These are phyloP conservation scores for Neospermospora avenae DNA, from an alignment of 2,329 filamentous ascomycete genomes.

Conservation along the genomic window DNA sequence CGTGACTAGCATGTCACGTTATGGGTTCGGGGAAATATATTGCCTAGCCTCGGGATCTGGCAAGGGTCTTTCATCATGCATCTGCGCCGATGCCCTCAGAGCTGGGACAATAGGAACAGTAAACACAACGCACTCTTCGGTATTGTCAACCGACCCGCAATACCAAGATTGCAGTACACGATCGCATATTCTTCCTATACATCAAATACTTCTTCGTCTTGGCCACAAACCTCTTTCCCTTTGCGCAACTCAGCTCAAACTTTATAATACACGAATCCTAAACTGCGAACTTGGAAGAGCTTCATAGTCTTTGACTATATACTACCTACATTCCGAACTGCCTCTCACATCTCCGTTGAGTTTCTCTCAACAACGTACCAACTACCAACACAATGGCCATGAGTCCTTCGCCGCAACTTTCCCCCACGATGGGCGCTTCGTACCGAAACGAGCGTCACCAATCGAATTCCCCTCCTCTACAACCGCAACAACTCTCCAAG, in stretches of 20 bases:
- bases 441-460: constrained; percentile 29
- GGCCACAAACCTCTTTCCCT: neutral
- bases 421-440: constrained; percentile 28
- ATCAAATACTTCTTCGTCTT: neutral
- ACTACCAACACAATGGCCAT: constrained; percentile 22
- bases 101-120: constrained; percentile 1
- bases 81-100: neutral
- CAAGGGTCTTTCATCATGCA: constrained; percentile 5
- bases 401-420: constrained; percentile 33
- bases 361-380: neutral
- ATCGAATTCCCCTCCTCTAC: constrained; percentile 33
- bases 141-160: constrained; percentile 8
- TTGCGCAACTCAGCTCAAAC: neutral
- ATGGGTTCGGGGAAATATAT: neutral
- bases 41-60: neutral
- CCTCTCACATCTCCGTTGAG: neutral
- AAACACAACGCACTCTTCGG: neutral
- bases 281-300: neutral
- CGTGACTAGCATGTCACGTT: no score
- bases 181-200: neutral
- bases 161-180: neutral
- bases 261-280: neutral
- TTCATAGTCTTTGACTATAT: neutral
- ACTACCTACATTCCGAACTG: neutral
- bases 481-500: constrained; percentile 56